Evolutionary conservation across 1,284 basidiomycete species (phyloP), one percentile per base, ranked within the genome.

Genomic region (Trametes hirsuta): DNA sequence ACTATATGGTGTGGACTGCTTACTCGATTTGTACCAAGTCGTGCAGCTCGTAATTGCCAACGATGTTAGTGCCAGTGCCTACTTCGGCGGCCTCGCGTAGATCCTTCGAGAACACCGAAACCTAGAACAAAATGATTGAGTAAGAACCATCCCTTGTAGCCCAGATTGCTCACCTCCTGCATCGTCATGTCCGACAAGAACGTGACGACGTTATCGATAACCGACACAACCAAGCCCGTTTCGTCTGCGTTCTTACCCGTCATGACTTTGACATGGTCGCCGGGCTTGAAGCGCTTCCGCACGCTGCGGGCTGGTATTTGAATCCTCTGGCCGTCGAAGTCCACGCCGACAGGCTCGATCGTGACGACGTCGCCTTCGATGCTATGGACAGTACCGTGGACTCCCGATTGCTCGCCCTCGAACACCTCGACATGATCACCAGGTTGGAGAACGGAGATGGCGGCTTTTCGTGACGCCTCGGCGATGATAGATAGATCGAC

Each of bases 201-300:
- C 0, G 97, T 98, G 12, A 98, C 94, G 9, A 97, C 85, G 65
- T 95, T 95, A 62, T 93, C 91, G 25, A 91, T 82, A 21, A 98
- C 92, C 35, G 94, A 91, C 45, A 99, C 92, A 22, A 99, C 96
- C 69, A 99, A 83, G 80, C 97, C 97, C 6, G 95, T 97, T 77
- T 98, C 95, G 70, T 97, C 94, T 9, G 87, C 85, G 71, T 98
- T 98, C 77, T 96, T 91, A 24, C 97, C 97, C 6, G 89, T 84
- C 86, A 98, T 95, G 59, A 99, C 97, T 79, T 98, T 98, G 78
- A 99, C 94, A 72, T 99, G 97, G 76, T 99, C 97, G 74, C 97
- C 97, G 52, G 95, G 85, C 74, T 94, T 95, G 81, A 99, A 99
- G 48, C 90, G 84, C 78, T 99, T 99, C 66, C 95, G 84, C 3